A percentile compares a stretch with the other conserved stretches of the same genome.
These are phyloP conservation scores for Boletus patriciae DNA, from an alignment of 768 basidiomycete genomes.

Conservation along the genomic window DNA sequence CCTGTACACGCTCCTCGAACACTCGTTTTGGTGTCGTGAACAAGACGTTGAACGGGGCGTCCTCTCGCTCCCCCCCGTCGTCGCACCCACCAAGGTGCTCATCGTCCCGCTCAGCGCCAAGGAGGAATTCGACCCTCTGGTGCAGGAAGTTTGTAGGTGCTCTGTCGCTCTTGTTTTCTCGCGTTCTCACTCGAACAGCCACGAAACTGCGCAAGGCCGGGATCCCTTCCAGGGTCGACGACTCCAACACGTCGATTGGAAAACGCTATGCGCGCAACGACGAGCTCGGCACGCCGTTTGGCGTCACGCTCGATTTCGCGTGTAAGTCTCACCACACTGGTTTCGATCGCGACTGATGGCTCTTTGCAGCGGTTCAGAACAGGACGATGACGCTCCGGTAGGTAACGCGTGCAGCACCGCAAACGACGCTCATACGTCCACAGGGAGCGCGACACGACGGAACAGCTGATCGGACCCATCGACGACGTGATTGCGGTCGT, in stretches of 20 bases:
- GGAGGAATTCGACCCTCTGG: conserved; percentile 79
- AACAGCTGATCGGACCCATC: conserved; percentile 86
- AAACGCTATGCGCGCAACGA: conserved; percentile 98
- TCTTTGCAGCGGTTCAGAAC: conserved; percentile 74
- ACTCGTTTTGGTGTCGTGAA: conserved; percentile 93
- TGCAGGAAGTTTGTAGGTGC: conserved; percentile 86
- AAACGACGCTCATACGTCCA: background rate
- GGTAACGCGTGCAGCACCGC: conserved; percentile 30
- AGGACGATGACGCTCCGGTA: conserved; percentile 92
- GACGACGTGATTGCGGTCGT: conserved; percentile 87
- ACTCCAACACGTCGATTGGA: conserved; percentile 92
- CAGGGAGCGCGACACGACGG: conserved; percentile 93
- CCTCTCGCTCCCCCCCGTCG: conserved; percentile 82
- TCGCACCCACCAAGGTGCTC: conserved; percentile 95
- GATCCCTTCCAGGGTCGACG: conserved; percentile 91
- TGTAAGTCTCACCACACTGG: conserved; percentile 37
- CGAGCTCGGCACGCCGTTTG: conserved; percentile 97
- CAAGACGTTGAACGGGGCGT: conserved; percentile 87
- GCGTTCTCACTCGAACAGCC: conserved; percentile 46
- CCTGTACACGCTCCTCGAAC: conserved; percentile 90
- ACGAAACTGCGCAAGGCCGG: conserved; percentile 84
- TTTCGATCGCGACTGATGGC: background rate
- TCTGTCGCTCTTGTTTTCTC: too few relatives aligned
- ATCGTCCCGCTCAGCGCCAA: conserved; percentile 92
- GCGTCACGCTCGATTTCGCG: conserved; percentile 95